Evolutionary conservation across 805 yeast genomes (phyloP), one percentile per base, ranked within the genome.

Genomic region (Trichomonascus vanleenenianus): DNA sequence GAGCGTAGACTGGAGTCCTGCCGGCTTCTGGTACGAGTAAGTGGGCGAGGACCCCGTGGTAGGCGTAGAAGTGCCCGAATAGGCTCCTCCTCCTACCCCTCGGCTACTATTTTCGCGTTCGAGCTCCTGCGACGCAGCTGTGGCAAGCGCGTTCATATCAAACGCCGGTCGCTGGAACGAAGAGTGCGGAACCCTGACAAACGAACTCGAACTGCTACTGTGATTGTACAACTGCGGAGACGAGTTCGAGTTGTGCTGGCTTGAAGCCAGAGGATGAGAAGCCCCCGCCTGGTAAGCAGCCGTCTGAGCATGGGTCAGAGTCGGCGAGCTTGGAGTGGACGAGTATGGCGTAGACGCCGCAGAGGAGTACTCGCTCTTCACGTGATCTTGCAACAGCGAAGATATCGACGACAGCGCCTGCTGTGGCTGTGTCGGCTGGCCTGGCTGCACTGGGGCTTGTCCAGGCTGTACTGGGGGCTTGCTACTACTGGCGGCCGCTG

Each of bases 101-200:
- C 27, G 4, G 8, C 27, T 22, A 8, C 27, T 22, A 39, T 54
- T 55, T 40, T 64, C 67, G 2, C 64, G 62, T 56, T 70, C 73
- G n/a, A 69, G 63, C 45, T 67, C 66, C 47, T 70, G 72, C 5
- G 73, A 60, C 1, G 73, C 73, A 1, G 73, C 74, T 2, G 69
- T 62, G 7, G 74, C 73, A 41, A 69, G 56, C 27, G 67, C 59
- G 50, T 68, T 65, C 60, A 68, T 67, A 46, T 68, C 72, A 30
- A 56, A 57, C 27, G 54, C 45, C 20, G 45, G 31, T 8, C 15
- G 38, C 27, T n/a, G 39, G 25, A 22, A 22, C 27, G 27, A 22
- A 4, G 27, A 22, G 27, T 22, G 27, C 27, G 59, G 58, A 33
- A 52, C 58, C n/a, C 54, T 51, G 31, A 47, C 49, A 44, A 56